These are phyloP conservation scores for Yamadazyma phyllophila DNA, from an alignment of 805 yeast genomes.

Conservation along the genomic window DNA sequence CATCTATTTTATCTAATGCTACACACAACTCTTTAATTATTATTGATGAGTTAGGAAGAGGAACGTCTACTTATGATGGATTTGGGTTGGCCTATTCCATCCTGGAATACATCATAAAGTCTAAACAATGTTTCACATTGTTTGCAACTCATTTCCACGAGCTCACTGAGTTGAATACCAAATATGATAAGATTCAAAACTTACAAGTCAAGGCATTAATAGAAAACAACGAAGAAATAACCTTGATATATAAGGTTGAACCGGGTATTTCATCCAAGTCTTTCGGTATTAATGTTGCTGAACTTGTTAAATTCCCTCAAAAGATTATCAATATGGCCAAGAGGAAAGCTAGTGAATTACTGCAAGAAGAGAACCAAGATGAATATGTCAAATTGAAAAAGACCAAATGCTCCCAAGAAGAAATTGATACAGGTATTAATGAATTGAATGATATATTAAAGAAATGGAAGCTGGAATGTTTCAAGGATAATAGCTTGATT, in stretches of 20 bases:
- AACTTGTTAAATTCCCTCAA: conserved; percentile 86
- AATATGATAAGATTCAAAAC: conserved; percentile 63
- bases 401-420: conserved; percentile 50
- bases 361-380: conserved; percentile 48
- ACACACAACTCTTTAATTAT: conserved; percentile 77
- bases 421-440: conserved; percentile 54
- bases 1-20: conserved; percentile 79
- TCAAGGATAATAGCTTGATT: conserved; percentile 22
- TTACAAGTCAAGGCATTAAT: conserved; percentile 93
- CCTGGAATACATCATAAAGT: conserved; percentile 74
- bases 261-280: conserved; percentile 95
- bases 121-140: conserved; percentile 73
- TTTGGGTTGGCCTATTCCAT: conserved; percentile 98
- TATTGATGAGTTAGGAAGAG: conserved; percentile 95
- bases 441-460: conserved; percentile 47
- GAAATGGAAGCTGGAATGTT: conserved; percentile 52
- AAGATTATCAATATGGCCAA: conserved; percentile 95
- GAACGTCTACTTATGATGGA: conserved; percentile 88
- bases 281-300: conserved; percentile 97
- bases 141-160: conserved; percentile 99
- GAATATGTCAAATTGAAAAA: conserved; percentile 46
- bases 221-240: conserved; percentile 64
- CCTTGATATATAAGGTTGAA: conserved; percentile 89
- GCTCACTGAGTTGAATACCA: conserved; percentile 73
- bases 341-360: conserved; percentile 85